A percentile compares a stretch with the other conserved stretches of the same genome.
phyloP scores from a whole-genome alignment of 352 stramenopile species.

The Phytophthora litchii region DNA sequence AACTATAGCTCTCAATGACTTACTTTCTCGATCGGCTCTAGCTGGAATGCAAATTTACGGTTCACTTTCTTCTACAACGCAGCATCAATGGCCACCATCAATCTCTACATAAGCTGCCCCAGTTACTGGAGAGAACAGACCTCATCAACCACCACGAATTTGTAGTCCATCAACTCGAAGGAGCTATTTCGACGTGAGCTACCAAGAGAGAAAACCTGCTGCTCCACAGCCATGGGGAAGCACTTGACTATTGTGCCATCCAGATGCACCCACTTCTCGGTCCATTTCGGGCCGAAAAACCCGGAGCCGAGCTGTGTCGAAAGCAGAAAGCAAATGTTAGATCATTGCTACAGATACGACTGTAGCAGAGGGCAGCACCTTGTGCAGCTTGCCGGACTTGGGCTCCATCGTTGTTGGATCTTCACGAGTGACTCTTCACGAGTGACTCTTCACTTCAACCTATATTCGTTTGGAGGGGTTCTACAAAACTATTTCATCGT shows the following conservation, averaged over 20 bases:
- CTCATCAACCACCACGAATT: conserved; percentile 50
- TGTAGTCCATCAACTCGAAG: conserved; percentile 56
- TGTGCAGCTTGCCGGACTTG: conserved; percentile 72
- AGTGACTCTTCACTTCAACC: conserved; percentile 31
- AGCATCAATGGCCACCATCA: neutral
- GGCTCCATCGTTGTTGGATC: conserved; percentile 46
- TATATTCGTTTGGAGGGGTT: conserved; percentile 8
- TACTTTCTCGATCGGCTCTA: conserved; percentile 60
- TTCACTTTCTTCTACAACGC: conserved; percentile 55
- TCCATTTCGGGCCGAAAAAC: conserved; percentile 78
- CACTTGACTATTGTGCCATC: conserved; percentile 76
- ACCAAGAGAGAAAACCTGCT: conserved; percentile 60
- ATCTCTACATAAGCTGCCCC: neutral
- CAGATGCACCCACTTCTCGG: conserved; percentile 81
- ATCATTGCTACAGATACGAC: neutral
- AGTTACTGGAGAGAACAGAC: conserved; percentile 19
- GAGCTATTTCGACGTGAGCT: conserved; percentile 53
- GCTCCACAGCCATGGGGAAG: conserved; percentile 71
- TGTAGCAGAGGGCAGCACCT: conserved; percentile 32
- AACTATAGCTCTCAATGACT: neutral
- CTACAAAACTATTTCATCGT: conserved; percentile 5
- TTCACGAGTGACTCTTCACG: conserved; percentile 2
- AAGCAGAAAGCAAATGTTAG: neutral
- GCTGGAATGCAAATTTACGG: conserved; percentile 70
- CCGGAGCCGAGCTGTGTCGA: conserved; percentile 48